Evolutionary conservation across 257 asterid genomes (phyloP).

Genomic region (Fraxinus cuspidata): DNA sequence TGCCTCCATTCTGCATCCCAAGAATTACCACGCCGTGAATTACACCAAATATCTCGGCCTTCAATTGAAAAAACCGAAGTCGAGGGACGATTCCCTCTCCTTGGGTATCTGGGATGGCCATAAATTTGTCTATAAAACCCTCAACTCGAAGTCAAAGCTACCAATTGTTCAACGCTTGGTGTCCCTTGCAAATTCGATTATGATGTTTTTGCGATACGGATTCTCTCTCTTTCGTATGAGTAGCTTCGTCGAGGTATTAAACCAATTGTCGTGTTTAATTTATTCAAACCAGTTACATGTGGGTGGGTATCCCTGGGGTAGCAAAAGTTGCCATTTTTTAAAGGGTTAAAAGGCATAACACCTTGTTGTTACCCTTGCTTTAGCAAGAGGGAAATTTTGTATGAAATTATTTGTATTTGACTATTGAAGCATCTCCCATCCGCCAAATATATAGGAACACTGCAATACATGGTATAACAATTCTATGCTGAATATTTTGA

Average conservation of each 20-base stretch:
- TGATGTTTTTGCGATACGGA: slow-evolving; percentile 65
- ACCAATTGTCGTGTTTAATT: neutral
- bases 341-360: neutral
- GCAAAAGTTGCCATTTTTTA: neutral
- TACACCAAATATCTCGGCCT: slow-evolving; percentile 58
- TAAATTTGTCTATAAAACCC: slow-evolving; percentile 66
- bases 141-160: slow-evolving; percentile 44
- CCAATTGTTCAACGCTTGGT: slow-evolving; percentile 53
- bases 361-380: neutral
- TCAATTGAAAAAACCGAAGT: slow-evolving; percentile 39
- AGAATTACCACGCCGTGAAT: slow-evolving; percentile 71
- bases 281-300: neutral
- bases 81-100: slow-evolving; percentile 49
- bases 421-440: neutral
- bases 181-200: slow-evolving; percentile 59
- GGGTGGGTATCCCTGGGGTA: neutral
- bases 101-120: slow-evolving; percentile 87
- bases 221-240: slow-evolving; percentile 72
- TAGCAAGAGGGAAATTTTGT: neutral
- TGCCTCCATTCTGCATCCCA: slow-evolving; percentile 88
- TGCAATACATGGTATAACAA: neutral
- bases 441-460: neutral
- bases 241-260: slow-evolving; percentile 64
- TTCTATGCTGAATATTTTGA: too few species aligned
- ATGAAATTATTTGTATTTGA: neutral